Evolutionary conservation across 208 protist species (phyloP).

Genomic region (Leishmania aethiopica): DNA sequence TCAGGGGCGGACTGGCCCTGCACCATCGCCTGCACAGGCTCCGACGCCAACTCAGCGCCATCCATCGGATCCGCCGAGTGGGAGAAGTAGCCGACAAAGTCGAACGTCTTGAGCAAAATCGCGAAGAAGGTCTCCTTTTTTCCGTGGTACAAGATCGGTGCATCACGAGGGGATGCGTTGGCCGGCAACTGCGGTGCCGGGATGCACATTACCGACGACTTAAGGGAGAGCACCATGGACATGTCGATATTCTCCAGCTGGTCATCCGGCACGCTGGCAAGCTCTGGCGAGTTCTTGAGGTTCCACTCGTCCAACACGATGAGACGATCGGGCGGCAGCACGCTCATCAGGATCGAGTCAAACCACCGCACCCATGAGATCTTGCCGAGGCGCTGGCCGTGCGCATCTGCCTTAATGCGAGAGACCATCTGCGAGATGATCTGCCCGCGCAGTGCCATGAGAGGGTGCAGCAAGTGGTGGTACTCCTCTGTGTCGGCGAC

Average conservation of each 20-base stretch:
- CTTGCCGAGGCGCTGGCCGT: constrained; percentile 42
- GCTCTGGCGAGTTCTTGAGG: constrained; percentile 32
- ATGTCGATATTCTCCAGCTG: constrained; percentile 61
- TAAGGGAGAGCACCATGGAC: constrained; percentile 52
- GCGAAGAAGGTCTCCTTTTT: constrained; percentile 78
- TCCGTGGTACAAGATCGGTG: constrained; percentile 57
- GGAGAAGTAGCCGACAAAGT: constrained; percentile 92
- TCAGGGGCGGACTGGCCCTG: constrained; percentile 10
- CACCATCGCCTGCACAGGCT: constrained; percentile 17
- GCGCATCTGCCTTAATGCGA: constrained; percentile 46
- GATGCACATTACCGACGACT: constrained; percentile 33
- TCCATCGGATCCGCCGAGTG: constrained; percentile 43
- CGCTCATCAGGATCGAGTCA: constrained; percentile 51
- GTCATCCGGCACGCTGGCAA: constrained; percentile 41
- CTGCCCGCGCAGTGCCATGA: constrained; percentile 76
- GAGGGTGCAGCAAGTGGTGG: constrained; percentile 53
- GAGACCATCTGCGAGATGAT: constrained; percentile 71
- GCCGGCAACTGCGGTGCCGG: constrained; percentile 31
- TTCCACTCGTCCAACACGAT: constrained; percentile 88
- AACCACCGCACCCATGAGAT: constrained; percentile 89
- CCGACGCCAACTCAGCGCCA: constrained; percentile 18
- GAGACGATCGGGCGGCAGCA: constrained; percentile 39
- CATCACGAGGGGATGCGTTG: constrained; percentile 18
- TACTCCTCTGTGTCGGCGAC: constrained; percentile 80
- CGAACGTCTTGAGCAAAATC: constrained; percentile 84